Evolutionary conservation across 2,329 filamentous ascomycete species (phyloP), one percentile per base, ranked within the genome.

Genomic region (Sclerotinia spermophila): DNA sequence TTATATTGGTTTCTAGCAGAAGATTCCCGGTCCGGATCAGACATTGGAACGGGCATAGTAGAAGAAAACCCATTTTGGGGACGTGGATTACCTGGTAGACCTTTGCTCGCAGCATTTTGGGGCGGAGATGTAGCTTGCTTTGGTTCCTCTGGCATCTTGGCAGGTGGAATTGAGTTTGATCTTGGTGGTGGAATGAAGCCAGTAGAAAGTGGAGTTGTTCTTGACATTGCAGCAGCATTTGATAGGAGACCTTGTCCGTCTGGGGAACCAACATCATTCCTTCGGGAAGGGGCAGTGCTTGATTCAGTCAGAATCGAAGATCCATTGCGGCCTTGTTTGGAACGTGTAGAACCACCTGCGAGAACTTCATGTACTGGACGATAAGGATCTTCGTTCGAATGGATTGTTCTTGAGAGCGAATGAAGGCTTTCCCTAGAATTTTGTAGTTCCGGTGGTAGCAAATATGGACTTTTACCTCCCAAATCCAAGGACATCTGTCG

Each of bases 351-450:
- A 24, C 81, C 84, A 67, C 81, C 88, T 66, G 80, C 81, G 71
- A 87, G 82, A 78, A 92, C 90, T 45, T 84, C 80, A 35, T 82
- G 81, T 35, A 90, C 84, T 1, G 85, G 85, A 66, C 93, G 89
- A 81, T 97, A 98, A 48, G 94, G 95, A 80, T 97, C 95, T 76
- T 96, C 91, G 68, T 90, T 87, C 75, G 89, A 86, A 70, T 89
- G 86, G 60, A 95, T 86, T 2, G 90, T 91, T 68, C 91, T 89
- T 38, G 94, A 92, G 74, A 98, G 84, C 3, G 94, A 96, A 80
- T 94, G 90, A 73, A 98, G 84, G 7, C 95, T 97, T 75, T 97
- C 94, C 59, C 89, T 88, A 1, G 95, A 97, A 77, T 87, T 85
- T 56, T 96, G 89, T 30, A 95, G 79, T 69, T 88, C 89, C 1